These are phyloP conservation scores for Fagopyrum esculentum DNA, from an alignment of 148 eudicot species.

Conservation along the genomic window DNA sequence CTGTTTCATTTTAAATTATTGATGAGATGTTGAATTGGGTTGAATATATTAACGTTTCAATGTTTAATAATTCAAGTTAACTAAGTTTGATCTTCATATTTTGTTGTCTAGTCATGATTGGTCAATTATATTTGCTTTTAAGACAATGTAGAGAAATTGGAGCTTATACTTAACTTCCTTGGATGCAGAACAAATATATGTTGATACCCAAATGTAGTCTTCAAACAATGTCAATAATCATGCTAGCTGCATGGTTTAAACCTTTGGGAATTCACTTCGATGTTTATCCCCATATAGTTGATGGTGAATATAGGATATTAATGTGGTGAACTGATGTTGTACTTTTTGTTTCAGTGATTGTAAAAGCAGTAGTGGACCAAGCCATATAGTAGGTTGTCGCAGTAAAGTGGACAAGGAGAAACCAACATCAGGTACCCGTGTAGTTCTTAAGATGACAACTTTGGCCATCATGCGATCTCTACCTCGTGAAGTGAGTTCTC, in stretches of 20 bases:
- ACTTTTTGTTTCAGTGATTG: constrained; percentile 51
- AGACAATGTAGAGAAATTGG: background rate
- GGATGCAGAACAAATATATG: no score
- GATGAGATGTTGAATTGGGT: no score
- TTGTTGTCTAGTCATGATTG: background rate
- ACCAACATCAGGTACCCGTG: constrained; percentile 83
- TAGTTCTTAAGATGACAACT: constrained; percentile 97
- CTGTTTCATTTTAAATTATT: no score
- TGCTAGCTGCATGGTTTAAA: background rate
- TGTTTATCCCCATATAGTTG: background rate
- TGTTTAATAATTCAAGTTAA: constrained; percentile 25
- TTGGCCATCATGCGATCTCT: constrained; percentile 95
- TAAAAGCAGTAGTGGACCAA: constrained; percentile 98
- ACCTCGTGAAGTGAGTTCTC: constrained; percentile 76
- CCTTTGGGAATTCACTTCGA: background rate
- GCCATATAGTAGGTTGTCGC: constrained; percentile 96
- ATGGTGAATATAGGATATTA: background rate
- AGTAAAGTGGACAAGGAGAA: constrained; percentile 97
- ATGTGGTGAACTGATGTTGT: background rate
- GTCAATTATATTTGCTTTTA: background rate
- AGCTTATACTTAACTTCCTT: no score
- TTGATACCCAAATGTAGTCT: background rate
- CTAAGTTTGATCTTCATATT: constrained; percentile 12
- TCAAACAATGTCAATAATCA: background rate
- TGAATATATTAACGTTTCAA: no score